phyloP scores from a whole-genome alignment of 257 asterid species.

The Nyctanthes arbortristis region DNA sequence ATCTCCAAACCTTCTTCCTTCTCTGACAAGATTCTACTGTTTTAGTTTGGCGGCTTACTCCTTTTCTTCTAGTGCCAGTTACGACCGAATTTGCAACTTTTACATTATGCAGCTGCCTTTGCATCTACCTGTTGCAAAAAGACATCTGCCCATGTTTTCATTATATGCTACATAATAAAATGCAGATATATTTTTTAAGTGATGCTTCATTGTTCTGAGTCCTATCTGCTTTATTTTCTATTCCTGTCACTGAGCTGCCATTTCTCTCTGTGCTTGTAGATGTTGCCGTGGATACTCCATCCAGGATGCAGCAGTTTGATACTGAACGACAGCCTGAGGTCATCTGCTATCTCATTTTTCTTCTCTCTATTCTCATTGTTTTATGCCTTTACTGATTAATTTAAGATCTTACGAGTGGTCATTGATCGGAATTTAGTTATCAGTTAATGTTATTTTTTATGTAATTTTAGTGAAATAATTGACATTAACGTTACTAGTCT shows the following conservation, averaged over 20 bases:
- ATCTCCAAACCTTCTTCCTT: too few species aligned
- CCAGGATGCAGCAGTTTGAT: slow-evolving; percentile 27
- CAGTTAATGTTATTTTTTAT: slow-evolving; percentile 4
- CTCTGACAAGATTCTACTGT: too few species aligned
- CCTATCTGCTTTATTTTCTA: slow-evolving; percentile 13
- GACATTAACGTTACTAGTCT: not conserved
- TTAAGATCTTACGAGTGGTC: slow-evolving; percentile 9
- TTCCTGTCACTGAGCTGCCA: slow-evolving; percentile 36
- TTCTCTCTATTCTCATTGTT: slow-evolving; percentile 7
- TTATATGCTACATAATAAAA: slow-evolving; percentile 4
- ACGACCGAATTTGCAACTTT: too few species aligned
- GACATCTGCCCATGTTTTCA: slow-evolving; percentile 12
- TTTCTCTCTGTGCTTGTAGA: slow-evolving; percentile 32
- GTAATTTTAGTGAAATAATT: slow-evolving; percentile 1
- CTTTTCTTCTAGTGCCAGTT: too few species aligned
- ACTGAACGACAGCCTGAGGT: slow-evolving; percentile 55
- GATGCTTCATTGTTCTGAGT: slow-evolving; percentile 8
- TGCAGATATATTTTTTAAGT: slow-evolving; percentile 12
- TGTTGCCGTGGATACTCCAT: slow-evolving; percentile 29
- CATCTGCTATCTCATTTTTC: slow-evolving; percentile 29
- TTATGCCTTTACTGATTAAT: slow-evolving; percentile 11
- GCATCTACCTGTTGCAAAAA: too few species aligned
- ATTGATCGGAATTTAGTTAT: not conserved
- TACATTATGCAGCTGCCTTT: too few species aligned
- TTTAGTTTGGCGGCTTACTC: too few species aligned